Evolutionary conservation across 2,329 filamentous ascomycete genomes (phyloP).

Genomic region (Clarireedia monteithiana): DNA sequence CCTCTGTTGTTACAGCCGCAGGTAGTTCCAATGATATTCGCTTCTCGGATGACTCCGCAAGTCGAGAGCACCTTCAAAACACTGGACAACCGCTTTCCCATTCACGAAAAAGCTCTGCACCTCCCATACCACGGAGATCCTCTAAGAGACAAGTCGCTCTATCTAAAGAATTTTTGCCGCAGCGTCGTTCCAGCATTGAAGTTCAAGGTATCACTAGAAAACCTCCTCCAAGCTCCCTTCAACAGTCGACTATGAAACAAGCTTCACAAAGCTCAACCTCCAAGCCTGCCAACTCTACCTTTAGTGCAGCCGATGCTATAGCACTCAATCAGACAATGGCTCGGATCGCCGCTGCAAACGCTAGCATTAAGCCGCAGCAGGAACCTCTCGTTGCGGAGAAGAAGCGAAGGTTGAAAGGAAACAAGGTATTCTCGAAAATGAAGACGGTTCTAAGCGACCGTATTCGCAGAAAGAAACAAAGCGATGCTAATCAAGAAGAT

Average conservation of each 20-base stretch:
- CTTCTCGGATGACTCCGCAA: background rate
- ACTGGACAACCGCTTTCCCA: slow-evolving; percentile 6
- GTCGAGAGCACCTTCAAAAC: background rate
- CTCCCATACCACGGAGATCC: slow-evolving; percentile 19
- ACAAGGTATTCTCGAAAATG: slow-evolving; percentile 16
- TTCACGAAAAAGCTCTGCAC: slow-evolving; percentile 13
- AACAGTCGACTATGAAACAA: background rate
- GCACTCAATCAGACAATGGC: slow-evolving; percentile 2
- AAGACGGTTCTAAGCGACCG: slow-evolving; percentile 18
- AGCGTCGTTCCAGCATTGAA: background rate
- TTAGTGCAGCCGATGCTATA: background rate
- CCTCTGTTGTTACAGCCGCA: slow-evolving; percentile 12
- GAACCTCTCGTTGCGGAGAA: slow-evolving; percentile 12
- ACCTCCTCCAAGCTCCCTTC: background rate
- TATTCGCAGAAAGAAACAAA: slow-evolving; percentile 10
- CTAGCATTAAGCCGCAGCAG: background rate
- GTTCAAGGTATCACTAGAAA: background rate
- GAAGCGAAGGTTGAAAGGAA: slow-evolving; percentile 16
- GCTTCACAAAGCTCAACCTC: background rate
- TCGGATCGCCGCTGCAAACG: background rate
- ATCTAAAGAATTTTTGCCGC: background rate
- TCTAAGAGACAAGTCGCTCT: slow-evolving; percentile 16
- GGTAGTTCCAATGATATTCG: background rate
- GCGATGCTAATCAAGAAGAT: slow-evolving; percentile 13
- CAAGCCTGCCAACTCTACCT: background rate